phyloP scores from a whole-genome alignment of 1,284 basidiomycete genomes.

The Earliella scabrosa region DNA sequence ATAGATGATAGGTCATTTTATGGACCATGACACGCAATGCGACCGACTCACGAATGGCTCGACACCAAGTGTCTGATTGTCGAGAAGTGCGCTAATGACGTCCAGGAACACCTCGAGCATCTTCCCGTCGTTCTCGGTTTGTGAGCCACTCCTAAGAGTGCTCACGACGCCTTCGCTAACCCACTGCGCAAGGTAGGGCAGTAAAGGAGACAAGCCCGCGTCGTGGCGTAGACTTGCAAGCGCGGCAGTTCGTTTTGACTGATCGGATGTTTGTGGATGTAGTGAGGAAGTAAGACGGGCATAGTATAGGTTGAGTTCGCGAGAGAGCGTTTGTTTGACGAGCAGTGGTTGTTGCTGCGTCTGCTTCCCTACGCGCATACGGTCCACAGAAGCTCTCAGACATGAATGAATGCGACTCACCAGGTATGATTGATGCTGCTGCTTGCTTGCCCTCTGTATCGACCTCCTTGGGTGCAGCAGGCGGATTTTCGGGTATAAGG shows the following conservation, averaged over 20 bases:
- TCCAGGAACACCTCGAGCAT: slow-evolving; percentile 82
- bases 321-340: slow-evolving; percentile 92
- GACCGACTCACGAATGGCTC: slow-evolving; percentile 89
- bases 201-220: slow-evolving; percentile 91
- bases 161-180: slow-evolving; percentile 87
- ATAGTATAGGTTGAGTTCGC: slow-evolving; percentile 96
- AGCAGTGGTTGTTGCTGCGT: slow-evolving; percentile 63
- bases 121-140: slow-evolving; percentile 65
- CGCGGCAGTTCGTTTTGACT: slow-evolving; percentile 81
- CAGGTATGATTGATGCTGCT: slow-evolving; percentile 30
- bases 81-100: slow-evolving; percentile 80
- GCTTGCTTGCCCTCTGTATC: slow-evolving; percentile 37
- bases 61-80: slow-evolving; percentile 89
- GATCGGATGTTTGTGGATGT: slow-evolving; percentile 63
- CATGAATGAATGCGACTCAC: slow-evolving; percentile 35
- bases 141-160: slow-evolving; percentile 61
- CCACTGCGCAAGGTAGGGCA: slow-evolving; percentile 97
- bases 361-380: slow-evolving; percentile 41
- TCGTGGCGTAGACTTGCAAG: slow-evolving; percentile 89
- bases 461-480: slow-evolving; percentile 68
- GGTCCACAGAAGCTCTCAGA: slow-evolving; percentile 37
- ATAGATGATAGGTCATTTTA: slow-evolving; percentile 6
- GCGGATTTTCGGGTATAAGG: slow-evolving; percentile 95
- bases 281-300: slow-evolving; percentile 88
- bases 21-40: not conserved